A percentile compares a stretch with the other conserved stretches of the same genome.
Evolutionary conservation across 139 green algal species (phyloP).

Genomic region (Micromonas commoda): DNA sequence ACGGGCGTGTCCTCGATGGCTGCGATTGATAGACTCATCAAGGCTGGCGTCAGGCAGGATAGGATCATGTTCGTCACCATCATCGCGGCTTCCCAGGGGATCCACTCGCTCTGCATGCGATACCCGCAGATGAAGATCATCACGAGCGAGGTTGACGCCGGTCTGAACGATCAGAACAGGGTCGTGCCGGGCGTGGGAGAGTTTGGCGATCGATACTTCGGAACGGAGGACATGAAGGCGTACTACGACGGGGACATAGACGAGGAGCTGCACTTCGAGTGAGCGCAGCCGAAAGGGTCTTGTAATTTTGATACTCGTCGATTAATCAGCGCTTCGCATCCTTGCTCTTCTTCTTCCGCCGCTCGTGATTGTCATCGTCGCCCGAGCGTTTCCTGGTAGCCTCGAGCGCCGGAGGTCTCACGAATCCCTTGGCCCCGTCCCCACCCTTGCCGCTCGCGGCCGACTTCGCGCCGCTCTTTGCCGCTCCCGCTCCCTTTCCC

Average conservation of each 20-base stretch:
- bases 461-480: background rate
- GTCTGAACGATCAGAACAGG: conserved; percentile 62
- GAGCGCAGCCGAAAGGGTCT: too few species aligned
- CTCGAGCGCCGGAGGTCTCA: too few species aligned
- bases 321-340: too few species aligned
- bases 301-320: too few species aligned
- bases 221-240: background rate
- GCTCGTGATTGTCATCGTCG: too few species aligned
- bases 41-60: conserved; percentile 73
- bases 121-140: conserved; percentile 80
- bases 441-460: background rate
- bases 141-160: conserved; percentile 88
- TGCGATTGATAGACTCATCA: conserved; percentile 66
- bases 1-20: conserved; percentile 54
- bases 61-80: conserved; percentile 89
- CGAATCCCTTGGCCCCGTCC: too few species aligned
- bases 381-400: too few species aligned
- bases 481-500: background rate
- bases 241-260: background rate
- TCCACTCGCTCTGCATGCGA: conserved; percentile 61
- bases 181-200: conserved; percentile 80
- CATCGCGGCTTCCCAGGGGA: conserved; percentile 85
- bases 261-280: background rate
- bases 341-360: too few species aligned
- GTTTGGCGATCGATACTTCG: conserved; percentile 67